Conservation (phyloP, 306 rosid genomes). For the Prosopis cineraria region DNA sequence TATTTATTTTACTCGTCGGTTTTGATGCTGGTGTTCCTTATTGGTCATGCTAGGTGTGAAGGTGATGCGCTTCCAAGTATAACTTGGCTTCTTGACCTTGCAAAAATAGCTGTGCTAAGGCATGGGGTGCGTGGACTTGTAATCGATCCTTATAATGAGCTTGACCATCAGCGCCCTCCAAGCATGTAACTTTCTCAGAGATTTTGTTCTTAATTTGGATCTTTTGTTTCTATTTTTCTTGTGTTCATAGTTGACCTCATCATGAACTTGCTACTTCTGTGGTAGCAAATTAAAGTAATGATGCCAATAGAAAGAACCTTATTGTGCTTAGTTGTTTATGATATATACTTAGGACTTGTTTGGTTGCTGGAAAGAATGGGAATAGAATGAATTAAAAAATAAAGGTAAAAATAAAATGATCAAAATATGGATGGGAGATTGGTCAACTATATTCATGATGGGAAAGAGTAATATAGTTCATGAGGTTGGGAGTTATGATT, state of each 20-base stretch:
- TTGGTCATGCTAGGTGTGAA: constrained; percentile 68
- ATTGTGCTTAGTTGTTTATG: not conserved
- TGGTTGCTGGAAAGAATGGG: no score
- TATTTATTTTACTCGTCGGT: constrained; percentile 1
- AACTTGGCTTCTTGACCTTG: constrained; percentile 91
- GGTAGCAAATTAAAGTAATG: not conserved
- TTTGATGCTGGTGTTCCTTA: constrained; percentile 29
- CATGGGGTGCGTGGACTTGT: constrained; percentile 96
- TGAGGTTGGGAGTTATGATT: no score
- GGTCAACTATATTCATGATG: no score
- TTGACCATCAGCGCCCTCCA: constrained; percentile 89
- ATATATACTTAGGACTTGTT: not conserved
- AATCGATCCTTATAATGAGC: constrained; percentile 98
- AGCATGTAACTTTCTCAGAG: constrained; percentile 67
- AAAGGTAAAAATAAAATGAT: no score
- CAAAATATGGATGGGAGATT: no score
- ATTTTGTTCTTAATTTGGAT: constrained; percentile 14
- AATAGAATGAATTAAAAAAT: no score
- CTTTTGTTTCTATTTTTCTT: not conserved
- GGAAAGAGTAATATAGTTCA: no score
- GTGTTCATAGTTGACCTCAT: not conserved
- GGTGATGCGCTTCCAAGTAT: constrained; percentile 84
- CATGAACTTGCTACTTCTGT: not conserved
- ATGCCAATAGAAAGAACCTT: not conserved
- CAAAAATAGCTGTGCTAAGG: constrained; percentile 84